Evolutionary conservation across 345 rosid genomes (phyloP).

Genomic region (Chamaenerion angustifolium): DNA sequence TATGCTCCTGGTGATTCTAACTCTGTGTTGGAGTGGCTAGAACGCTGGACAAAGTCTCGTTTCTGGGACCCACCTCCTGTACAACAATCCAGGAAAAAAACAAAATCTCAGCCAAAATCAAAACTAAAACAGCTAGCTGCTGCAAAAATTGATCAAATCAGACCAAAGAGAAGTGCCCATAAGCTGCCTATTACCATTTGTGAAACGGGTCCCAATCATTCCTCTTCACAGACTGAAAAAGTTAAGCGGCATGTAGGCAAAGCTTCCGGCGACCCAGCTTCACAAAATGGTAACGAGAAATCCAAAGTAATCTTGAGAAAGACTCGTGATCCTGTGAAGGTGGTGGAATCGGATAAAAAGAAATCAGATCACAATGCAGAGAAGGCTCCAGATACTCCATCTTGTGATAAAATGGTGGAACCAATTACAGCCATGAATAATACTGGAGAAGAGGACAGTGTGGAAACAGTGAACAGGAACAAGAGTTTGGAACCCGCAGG

Average conservation of each 20-base stretch:
- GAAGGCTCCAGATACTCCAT: slow-evolving; percentile 23
- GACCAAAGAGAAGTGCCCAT: slow-evolving; percentile 28
- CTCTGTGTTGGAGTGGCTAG: slow-evolving; percentile 51
- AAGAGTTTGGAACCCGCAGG: slow-evolving; percentile 1
- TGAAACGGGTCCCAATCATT: slow-evolving; percentile 25
- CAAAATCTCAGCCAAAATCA: slow-evolving; percentile 23
- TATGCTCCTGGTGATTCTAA: slow-evolving; percentile 45
- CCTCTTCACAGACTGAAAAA: slow-evolving; percentile 27
- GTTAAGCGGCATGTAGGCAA: slow-evolving; percentile 35
- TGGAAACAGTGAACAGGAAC: not conserved
- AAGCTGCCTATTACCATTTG: slow-evolving; percentile 25
- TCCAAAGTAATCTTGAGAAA: slow-evolving; percentile 35
- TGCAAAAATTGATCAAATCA: slow-evolving; percentile 21
- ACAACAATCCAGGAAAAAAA: slow-evolving; percentile 18
- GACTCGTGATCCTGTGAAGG: slow-evolving; percentile 24
- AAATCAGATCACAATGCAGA: slow-evolving; percentile 25
- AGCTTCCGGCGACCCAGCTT: slow-evolving; percentile 16
- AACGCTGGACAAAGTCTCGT: slow-evolving; percentile 50
- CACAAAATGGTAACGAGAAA: slow-evolving; percentile 37
- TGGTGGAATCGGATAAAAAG: slow-evolving; percentile 26
- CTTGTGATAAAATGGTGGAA: slow-evolving; percentile 22
- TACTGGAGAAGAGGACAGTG: slow-evolving; percentile 1
- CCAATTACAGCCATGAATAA: slow-evolving; percentile 20
- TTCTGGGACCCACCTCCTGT: slow-evolving; percentile 38
- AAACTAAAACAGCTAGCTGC: slow-evolving; percentile 13